Base-by-base conservation (phyloP, 148 eudicot species). In the Diospyros lotus region DNA sequence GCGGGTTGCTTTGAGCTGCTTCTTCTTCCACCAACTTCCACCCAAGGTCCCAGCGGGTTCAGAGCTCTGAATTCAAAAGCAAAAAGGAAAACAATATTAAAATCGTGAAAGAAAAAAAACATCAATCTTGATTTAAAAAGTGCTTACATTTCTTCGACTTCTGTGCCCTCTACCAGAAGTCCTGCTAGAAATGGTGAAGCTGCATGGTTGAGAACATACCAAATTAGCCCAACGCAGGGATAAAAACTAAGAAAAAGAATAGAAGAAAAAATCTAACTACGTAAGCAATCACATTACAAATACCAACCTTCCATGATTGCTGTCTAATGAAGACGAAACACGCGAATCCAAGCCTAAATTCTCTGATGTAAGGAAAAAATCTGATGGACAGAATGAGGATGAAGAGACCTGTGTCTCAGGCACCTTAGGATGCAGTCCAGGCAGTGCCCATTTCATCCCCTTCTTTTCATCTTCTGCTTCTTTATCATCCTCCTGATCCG, bases 291-390 rank as follows among this genome's bases (percentile, higher is more conserved):
- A 48, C 52, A 58, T 4, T 46, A 60, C 15, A 9, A 54, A 15
- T 66, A 80, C 86, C 44, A 78, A 92, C 98, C 98, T 91, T 83
- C 88, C 98, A 41, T 77, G 88, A 68, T 82, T 81, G 79, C 84
- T 79, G 74, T 89, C 93, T 68, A 86, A 71, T 40, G 98, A 93
- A 48, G 90, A 84, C 2, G 88, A 72, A 53, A 79, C 86, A 11
- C 69, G 76, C 5, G 89, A 82, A 54, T 81, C 88, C 59, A 91
- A 52, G 28, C 95, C 98, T 69, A 89, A 83, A 73, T 91, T 85
- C 78, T 91, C 87, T 2, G 91, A 89, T 4, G 86, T 90, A 41
- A 94, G 85, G 64, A 89, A 82, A 59, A 89, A 80, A 58, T 85
- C 86, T 4, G 90, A 85, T 2, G 96, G 92, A 71, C 87, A 85